phyloP scores from a whole-genome alignment of 2,329 filamentous ascomycete genomes.

The Trichoderma lentiforme region DNA sequence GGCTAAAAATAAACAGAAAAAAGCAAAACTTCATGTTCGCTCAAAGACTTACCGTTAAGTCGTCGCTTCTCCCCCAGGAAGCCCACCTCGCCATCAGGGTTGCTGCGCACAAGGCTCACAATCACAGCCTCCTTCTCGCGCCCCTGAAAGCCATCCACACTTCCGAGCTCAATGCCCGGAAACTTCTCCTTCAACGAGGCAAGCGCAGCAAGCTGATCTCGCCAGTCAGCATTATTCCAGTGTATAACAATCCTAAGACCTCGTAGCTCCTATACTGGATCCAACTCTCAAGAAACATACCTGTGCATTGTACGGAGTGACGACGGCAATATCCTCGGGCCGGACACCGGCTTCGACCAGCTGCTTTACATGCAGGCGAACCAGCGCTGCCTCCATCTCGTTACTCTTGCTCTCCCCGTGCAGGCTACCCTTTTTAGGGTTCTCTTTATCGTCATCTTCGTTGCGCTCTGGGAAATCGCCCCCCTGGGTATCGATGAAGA shows the following conservation, averaged over 20 bases:
- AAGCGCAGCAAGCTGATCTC: constrained; percentile 66
- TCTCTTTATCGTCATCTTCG: constrained; percentile 64
- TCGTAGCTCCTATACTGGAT: background rate
- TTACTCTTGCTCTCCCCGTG: constrained; percentile 76
- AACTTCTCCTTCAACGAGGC: constrained; percentile 77
- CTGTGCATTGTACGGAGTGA: constrained; percentile 96
- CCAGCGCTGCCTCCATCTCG: constrained; percentile 81
- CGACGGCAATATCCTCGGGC: constrained; percentile 82
- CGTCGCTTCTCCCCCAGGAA: constrained; percentile 90
- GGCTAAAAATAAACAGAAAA: background rate
- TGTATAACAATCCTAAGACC: background rate
- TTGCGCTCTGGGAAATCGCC: constrained; percentile 83
- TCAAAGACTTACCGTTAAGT: constrained; percentile 70
- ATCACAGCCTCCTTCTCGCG: constrained; percentile 95
- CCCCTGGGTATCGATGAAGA: constrained; percentile 96
- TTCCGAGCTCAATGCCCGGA: constrained; percentile 87
- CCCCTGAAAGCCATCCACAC: constrained; percentile 95
- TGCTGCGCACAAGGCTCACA: constrained; percentile 91
- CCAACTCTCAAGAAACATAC: constrained; percentile 36
- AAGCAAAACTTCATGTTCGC: background rate
- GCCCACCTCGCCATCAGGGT: constrained; percentile 80
- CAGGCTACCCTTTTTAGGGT: constrained; percentile 42
- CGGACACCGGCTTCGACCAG: constrained; percentile 77
- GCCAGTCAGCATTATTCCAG: constrained; percentile 14
- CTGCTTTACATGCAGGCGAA: constrained; percentile 70